Evolutionary conservation across 139 green algal species (phyloP), one percentile per base, ranked within the genome.

Genomic region (Diplosphaera chodatii): DNA sequence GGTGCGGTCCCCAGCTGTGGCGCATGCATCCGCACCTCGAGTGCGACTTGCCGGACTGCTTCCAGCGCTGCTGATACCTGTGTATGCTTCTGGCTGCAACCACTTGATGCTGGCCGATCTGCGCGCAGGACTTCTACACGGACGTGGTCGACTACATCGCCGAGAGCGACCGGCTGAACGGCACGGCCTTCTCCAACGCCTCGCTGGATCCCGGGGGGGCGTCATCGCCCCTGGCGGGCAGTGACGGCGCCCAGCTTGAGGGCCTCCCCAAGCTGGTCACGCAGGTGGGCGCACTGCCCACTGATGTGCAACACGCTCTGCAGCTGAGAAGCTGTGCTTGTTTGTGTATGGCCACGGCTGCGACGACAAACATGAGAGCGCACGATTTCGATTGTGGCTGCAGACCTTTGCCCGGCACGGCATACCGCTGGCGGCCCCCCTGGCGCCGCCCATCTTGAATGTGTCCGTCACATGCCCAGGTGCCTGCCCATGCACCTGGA

Each of bases 341-440:
- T n/a, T n/a, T n/a, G n/a, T n/a, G n/a, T n/a, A n/a, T n/a, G n/a
- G n/a, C n/a, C n/a, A n/a, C n/a, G n/a, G n/a, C n/a, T n/a, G n/a
- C n/a, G n/a, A n/a, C n/a, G n/a, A n/a, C n/a, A n/a, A n/a, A n/a
- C n/a, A n/a, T n/a, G n/a, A n/a, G n/a, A n/a, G n/a, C n/a, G n/a
- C n/a, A n/a, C n/a, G n/a, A n/a, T n/a, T n/a, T n/a, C n/a, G n/a
- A n/a, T 63, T 64, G 4, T 64, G 69, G 30, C 32, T 75, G 64
- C 75, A 80, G 27, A 55, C 65, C 32, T 80, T 80, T 63, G 69
- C 75, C 22, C 31, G 23, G 41, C 64, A 80, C 23, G 41, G 75
- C 55, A 64, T 80, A 3, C 69, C 75, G 30, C 34, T 80, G 18
- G 41, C 68, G 64, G 23, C 64, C 30, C 64, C 55, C 8, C n/a